These are phyloP conservation scores for Wickerhamomyces queroliae DNA, from an alignment of 805 yeast species.

Conservation along the genomic window DNA sequence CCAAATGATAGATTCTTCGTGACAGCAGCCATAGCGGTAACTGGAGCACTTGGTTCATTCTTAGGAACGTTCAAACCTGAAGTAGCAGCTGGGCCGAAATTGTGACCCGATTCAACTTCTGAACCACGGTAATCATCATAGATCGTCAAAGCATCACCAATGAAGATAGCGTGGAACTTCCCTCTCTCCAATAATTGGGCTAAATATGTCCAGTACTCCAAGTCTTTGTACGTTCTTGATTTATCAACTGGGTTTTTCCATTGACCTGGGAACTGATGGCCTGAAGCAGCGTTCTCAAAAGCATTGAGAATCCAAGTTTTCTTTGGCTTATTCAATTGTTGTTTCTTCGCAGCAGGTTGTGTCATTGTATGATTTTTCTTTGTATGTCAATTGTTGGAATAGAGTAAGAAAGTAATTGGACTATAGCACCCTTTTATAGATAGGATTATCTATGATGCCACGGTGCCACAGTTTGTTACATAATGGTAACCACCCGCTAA, in stretches of 20 bases:
- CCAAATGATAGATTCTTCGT: constrained; percentile 33
- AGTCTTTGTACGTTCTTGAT: constrained; percentile 4
- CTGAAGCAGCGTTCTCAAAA: constrained; percentile 12
- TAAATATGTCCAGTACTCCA: constrained; percentile 30
- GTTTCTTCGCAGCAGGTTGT: constrained; percentile 1
- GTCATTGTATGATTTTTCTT: constrained; percentile 1
- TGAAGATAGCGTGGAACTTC: constrained; percentile 28
- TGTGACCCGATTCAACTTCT: not conserved
- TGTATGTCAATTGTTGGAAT: too few relatives aligned
- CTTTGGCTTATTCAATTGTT: constrained; percentile 1
- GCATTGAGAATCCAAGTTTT: constrained; percentile 6
- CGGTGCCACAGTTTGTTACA: too few relatives aligned
- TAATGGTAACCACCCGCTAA: too few relatives aligned
- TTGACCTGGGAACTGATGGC: constrained; percentile 10
- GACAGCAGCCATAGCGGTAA: constrained; percentile 34
- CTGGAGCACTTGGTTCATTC: constrained; percentile 30
- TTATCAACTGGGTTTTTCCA: constrained; percentile 7
- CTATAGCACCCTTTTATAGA: too few relatives aligned
- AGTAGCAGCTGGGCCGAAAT: constrained; percentile 8
- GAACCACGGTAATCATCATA: constrained; percentile 30
- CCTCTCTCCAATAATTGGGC: constrained; percentile 31
- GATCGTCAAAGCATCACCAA: constrained; percentile 32
- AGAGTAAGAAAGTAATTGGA: too few relatives aligned
- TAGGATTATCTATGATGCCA: too few relatives aligned
- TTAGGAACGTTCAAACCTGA: constrained; percentile 20